These are phyloP conservation scores for Zopfochytrium polystomum DNA, from an alignment of 371 early-diverging fungal species.

Conservation along the genomic window DNA sequence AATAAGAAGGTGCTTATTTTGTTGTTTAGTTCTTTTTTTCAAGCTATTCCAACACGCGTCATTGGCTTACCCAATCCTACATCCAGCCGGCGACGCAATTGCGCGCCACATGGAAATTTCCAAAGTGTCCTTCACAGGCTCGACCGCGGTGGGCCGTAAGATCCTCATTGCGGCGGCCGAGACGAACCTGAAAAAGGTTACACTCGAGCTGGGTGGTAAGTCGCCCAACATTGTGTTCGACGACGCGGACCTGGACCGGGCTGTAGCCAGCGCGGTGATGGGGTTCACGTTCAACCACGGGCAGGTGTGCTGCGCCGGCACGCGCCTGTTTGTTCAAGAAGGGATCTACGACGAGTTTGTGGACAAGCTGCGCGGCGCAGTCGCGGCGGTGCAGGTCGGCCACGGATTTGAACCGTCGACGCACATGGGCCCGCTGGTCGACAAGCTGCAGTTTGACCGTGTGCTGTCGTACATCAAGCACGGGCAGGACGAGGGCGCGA, in stretches of 20 bases:
- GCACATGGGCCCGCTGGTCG: slow-evolving; percentile 71
- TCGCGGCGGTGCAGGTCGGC: slow-evolving; percentile 55
- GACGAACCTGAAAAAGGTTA: slow-evolving; percentile 70
- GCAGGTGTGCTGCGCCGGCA: slow-evolving; percentile 22
- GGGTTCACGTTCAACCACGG: slow-evolving; percentile 29
- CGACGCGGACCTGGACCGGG: slow-evolving; percentile 76
- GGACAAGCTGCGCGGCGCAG: slow-evolving; percentile 56
- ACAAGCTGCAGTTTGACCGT: slow-evolving; percentile 70
- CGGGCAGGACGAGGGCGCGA: slow-evolving; percentile 61
- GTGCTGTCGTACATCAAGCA: slow-evolving; percentile 61
- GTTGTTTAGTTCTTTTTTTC: too few species aligned
- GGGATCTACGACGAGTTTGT: slow-evolving; percentile 71
- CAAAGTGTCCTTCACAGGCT: slow-evolving; percentile 78
- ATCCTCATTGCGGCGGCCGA: slow-evolving; percentile 64
- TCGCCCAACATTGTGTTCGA: slow-evolving; percentile 79
- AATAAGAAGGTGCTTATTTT: too few species aligned
- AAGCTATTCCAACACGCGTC: too few species aligned
- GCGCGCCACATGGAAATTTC: slow-evolving; percentile 48
- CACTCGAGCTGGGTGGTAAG: slow-evolving; percentile 91
- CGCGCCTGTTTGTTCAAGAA: slow-evolving; percentile 72
- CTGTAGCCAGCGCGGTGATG: slow-evolving; percentile 54
- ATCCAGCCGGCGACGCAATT: slow-evolving; percentile 48
- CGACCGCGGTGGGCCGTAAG: slow-evolving; percentile 67
- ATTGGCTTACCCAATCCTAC: too few species aligned
- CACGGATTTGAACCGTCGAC: slow-evolving; percentile 56